Conservation (phyloP, 768 basidiomycete species). For the Russula emetica region DNA sequence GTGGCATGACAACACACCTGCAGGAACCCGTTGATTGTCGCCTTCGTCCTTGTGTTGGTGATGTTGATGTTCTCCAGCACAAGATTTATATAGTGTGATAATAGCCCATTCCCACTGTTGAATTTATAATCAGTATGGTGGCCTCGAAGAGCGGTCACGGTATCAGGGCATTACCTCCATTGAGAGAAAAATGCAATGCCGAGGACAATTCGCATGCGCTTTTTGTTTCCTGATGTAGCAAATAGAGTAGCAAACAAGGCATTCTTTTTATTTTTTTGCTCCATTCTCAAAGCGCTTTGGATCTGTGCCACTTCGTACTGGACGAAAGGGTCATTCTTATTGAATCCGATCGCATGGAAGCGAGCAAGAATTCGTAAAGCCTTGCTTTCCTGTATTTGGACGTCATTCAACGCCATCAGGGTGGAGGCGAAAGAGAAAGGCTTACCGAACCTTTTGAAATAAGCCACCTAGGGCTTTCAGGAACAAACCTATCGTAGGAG, state of each 20-base stretch:
- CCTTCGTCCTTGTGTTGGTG: slow-evolving; percentile 47
- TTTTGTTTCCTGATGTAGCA: slow-evolving; percentile 60
- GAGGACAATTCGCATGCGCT: slow-evolving; percentile 63
- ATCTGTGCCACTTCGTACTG: slow-evolving; percentile 59
- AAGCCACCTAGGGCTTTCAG: slow-evolving; percentile 65
- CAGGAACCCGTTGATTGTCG: slow-evolving; percentile 57
- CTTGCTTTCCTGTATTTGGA: slow-evolving; percentile 43
- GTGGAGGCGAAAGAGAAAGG: neutral
- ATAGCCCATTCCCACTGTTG: slow-evolving; percentile 58
- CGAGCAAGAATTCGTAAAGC: slow-evolving; percentile 61
- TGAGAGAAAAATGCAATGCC: slow-evolving; percentile 68
- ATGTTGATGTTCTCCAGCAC: slow-evolving; percentile 65
- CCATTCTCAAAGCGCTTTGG: slow-evolving; percentile 58
- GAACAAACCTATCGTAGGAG: slow-evolving; percentile 47
- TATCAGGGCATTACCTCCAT: slow-evolving; percentile 51
- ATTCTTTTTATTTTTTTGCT: slow-evolving; percentile 48
- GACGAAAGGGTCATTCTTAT: slow-evolving; percentile 56
- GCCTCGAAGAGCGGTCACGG: neutral
- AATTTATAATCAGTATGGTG: neutral
- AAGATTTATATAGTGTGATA: slow-evolving; percentile 70
- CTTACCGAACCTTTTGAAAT: slow-evolving; percentile 56
- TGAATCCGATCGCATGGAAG: slow-evolving; percentile 63
- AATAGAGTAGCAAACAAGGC: slow-evolving; percentile 53
- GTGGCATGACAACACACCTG: slow-evolving; percentile 38
- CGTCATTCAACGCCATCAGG: neutral